These are phyloP conservation scores for Ophiosphaerella korrae DNA, from an alignment of 2,329 filamentous ascomycete genomes.

Conservation along the genomic window DNA sequence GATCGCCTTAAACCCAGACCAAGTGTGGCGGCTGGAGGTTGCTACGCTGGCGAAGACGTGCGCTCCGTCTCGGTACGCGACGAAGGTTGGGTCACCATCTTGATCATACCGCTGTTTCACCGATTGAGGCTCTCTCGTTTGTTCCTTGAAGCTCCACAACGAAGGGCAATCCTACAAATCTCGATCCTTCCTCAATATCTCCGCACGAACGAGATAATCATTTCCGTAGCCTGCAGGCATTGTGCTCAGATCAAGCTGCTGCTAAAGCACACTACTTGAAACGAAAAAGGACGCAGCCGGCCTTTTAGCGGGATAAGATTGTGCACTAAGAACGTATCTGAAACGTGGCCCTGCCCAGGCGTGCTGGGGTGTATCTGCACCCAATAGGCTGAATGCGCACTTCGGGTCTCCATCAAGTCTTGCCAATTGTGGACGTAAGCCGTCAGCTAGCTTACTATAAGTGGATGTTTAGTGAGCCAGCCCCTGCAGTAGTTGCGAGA, in stretches of 20 bases:
- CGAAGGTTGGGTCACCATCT: slow-evolving; percentile 19
- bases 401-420: slow-evolving; percentile 8
- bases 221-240: slow-evolving; percentile 14
- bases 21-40: slow-evolving; percentile 12
- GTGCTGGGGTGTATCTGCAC: slow-evolving; percentile 1
- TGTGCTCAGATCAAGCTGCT: slow-evolving; percentile 15
- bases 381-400: slow-evolving; percentile 18
- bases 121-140: slow-evolving; percentile 15
- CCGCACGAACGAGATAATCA: slow-evolving; percentile 20
- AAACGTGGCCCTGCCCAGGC: slow-evolving; percentile 25
- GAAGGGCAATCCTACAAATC: slow-evolving; percentile 14
- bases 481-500: slow-evolving; percentile 30
- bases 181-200: slow-evolving; percentile 19
- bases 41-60: slow-evolving; percentile 14
- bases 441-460: slow-evolving; percentile 21
- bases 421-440: slow-evolving; percentile 17
- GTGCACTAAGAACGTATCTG: slow-evolving; percentile 22
- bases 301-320: slow-evolving; percentile 14
- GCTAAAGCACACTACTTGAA: slow-evolving; percentile 22
- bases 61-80: slow-evolving; percentile 15
- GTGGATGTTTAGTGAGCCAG: slow-evolving; percentile 19
- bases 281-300: slow-evolving; percentile 12
- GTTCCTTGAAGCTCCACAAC: slow-evolving; percentile 15
- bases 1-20: slow-evolving; percentile 4
- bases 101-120: slow-evolving; percentile 22